Conservation (phyloP, 495 filamentous ascomycete species). For the Ramalina intermedia region DNA sequence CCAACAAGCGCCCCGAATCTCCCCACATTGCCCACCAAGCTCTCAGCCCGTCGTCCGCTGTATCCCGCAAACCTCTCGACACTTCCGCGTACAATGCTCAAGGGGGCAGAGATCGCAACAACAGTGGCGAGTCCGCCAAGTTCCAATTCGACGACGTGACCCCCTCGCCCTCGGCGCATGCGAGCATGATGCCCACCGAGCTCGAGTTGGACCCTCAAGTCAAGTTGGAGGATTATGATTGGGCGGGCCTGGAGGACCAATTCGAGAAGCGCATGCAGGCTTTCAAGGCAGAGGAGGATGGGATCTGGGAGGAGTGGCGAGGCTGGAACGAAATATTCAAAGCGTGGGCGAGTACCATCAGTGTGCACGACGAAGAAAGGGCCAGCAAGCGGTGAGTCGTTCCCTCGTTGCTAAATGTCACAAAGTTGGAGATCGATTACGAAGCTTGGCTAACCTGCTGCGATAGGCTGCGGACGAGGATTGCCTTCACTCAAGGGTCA, state of each 20-base stretch:
- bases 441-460: background rate
- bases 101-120: background rate
- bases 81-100: too few relatives aligned
- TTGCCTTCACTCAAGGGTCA: conserved; percentile 5
- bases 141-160: conserved; percentile 8
- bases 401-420: background rate
- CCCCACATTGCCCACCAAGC: conserved; percentile 7
- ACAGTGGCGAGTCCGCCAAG: background rate
- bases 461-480: conserved; percentile 3
- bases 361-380: conserved; percentile 12
- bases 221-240: conserved; percentile 9
- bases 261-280: conserved; percentile 11
- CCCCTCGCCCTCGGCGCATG: background rate
- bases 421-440: background rate
- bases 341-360: conserved; percentile 10
- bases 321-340: conserved; percentile 12
- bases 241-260: conserved; percentile 8
- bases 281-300: conserved; percentile 7
- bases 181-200: background rate
- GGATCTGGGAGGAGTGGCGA: conserved; percentile 13
- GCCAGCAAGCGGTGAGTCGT: conserved; percentile 1
- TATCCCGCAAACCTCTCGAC: conserved; percentile 6
- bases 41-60: background rate
- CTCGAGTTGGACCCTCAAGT: conserved; percentile 11
- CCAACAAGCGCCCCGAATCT: background rate